A percentile compares a stretch with the other conserved stretches of the same genome.
Evolutionary conservation across 306 rosid species (phyloP).

Genomic region (Cyamopsis tetragonoloba): DNA sequence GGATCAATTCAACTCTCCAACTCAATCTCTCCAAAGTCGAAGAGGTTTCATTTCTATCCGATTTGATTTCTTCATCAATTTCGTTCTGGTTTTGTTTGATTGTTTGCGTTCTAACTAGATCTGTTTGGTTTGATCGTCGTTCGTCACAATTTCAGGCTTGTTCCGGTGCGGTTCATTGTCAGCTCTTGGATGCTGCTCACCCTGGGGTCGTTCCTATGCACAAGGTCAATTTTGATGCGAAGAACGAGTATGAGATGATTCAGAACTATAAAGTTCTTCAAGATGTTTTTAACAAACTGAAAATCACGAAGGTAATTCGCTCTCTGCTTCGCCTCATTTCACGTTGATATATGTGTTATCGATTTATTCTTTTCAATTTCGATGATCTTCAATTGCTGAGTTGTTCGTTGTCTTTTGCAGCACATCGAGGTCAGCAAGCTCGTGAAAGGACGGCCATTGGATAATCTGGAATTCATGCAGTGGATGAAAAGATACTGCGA

Average conservation of each 20-base stretch:
- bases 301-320: constrained; percentile 71
- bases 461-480: constrained; percentile 94
- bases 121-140: background rate
- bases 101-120: background rate
- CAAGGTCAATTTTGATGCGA: constrained; percentile 95
- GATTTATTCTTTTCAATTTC: background rate
- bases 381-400: background rate
- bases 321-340: background rate
- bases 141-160: constrained; percentile 51
- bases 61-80: background rate
- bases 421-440: constrained; percentile 89
- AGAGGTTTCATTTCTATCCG: constrained; percentile 35
- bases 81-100: background rate
- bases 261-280: constrained; percentile 98
- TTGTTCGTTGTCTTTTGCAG: constrained; percentile 23
- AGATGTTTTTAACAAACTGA: constrained; percentile 89
- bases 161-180: constrained; percentile 94
- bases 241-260: constrained; percentile 93
- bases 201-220: constrained; percentile 95
- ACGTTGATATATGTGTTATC: background rate
- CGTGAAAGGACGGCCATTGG: constrained; percentile 89
- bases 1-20: constrained; percentile 93
- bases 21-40: constrained; percentile 89
- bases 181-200: constrained; percentile 83
- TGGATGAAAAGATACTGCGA: constrained; percentile 97